These are phyloP conservation scores for Pseudonectria foliicola DNA, from an alignment of 2,329 filamentous ascomycete genomes.

Conservation along the genomic window DNA sequence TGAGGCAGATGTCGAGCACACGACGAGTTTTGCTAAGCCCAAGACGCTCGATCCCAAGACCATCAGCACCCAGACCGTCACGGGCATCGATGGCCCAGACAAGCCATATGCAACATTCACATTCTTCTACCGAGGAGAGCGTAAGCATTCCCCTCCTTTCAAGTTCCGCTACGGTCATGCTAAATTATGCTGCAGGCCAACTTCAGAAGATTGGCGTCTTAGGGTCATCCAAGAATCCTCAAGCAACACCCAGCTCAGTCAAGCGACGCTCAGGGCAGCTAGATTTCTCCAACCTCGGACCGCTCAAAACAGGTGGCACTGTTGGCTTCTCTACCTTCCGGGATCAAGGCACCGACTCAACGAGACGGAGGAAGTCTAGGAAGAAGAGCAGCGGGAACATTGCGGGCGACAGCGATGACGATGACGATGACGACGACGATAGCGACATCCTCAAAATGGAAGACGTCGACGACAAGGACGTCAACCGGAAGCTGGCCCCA, in stretches of 20 bases:
- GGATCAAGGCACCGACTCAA: constrained; percentile 53
- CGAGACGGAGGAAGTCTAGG: constrained; percentile 47
- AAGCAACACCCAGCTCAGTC: constrained; percentile 51
- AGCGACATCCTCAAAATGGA: constrained; percentile 58
- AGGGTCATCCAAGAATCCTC: constrained; percentile 56
- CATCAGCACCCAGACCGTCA: constrained; percentile 98
- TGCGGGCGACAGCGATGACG: constrained; percentile 64
- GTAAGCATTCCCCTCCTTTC: constrained; percentile 49
- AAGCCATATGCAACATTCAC: constrained; percentile 96
- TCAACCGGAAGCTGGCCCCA: constrained; percentile 52
- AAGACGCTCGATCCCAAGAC: constrained; percentile 94
- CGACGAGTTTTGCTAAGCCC: constrained; percentile 93
- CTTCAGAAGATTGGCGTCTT: constrained; percentile 93
- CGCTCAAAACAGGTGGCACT: constrained; percentile 78
- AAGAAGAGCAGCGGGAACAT: constrained; percentile 64
- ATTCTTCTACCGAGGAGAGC: constrained; percentile 93
- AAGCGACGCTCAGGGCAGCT: constrained; percentile 78
- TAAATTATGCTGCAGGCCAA: constrained; percentile 59
- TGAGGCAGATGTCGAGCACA: constrained; percentile 87
- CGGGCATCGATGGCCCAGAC: constrained; percentile 90
- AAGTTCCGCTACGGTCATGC: constrained; percentile 2
- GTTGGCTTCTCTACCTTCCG: constrained; percentile 87
- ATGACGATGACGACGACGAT: constrained; percentile 61
- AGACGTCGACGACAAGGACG: constrained; percentile 55
- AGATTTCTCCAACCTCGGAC: constrained; percentile 78